Evolutionary conservation across 805 yeast genomes (phyloP).

Genomic region (Saccharomycopsis sp.): DNA sequence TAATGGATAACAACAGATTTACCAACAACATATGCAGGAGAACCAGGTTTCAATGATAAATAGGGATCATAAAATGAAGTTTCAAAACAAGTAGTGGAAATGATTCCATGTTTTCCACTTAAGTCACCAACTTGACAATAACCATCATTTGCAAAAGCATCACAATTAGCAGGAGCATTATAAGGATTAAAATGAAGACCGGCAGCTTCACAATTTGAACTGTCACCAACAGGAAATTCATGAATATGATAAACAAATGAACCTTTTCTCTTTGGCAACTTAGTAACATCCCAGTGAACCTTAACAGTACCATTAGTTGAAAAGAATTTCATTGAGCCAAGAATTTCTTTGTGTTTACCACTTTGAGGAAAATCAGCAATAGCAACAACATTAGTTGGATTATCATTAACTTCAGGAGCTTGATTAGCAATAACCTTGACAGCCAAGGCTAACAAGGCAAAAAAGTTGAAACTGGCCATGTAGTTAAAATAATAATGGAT

Average conservation of each 20-base stretch:
- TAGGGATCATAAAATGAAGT: conserved; percentile 57
- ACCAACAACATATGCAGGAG: conserved; percentile 54
- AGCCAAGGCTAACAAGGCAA: conserved; percentile 7
- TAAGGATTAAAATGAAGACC: conserved; percentile 62
- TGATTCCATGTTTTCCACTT: conserved; percentile 71
- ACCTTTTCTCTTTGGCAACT: conserved; percentile 60
- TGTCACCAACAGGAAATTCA: conserved; percentile 44
- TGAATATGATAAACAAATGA: conserved; percentile 68
- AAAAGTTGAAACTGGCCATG: background rate
- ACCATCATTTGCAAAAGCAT: conserved; percentile 41
- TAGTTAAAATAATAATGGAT: background rate
- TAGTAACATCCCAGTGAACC: conserved; percentile 65
- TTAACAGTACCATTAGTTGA: conserved; percentile 53
- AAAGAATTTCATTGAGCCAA: conserved; percentile 53
- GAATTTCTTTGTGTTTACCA: conserved; percentile 31
- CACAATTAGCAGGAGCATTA: conserved; percentile 48
- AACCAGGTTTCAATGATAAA: conserved; percentile 50
- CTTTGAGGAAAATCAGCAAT: conserved; percentile 52
- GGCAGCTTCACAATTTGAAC: conserved; percentile 46
- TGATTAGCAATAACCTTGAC: conserved; percentile 28
- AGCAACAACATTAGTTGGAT: conserved; percentile 45
- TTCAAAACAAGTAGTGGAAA: conserved; percentile 64
- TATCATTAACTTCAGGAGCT: conserved; percentile 46
- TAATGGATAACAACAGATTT: conserved; percentile 50
- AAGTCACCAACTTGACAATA: conserved; percentile 68